Evolutionary conservation across 768 basidiomycete species (phyloP).

Genomic region (Leccinum truebloodii): DNA sequence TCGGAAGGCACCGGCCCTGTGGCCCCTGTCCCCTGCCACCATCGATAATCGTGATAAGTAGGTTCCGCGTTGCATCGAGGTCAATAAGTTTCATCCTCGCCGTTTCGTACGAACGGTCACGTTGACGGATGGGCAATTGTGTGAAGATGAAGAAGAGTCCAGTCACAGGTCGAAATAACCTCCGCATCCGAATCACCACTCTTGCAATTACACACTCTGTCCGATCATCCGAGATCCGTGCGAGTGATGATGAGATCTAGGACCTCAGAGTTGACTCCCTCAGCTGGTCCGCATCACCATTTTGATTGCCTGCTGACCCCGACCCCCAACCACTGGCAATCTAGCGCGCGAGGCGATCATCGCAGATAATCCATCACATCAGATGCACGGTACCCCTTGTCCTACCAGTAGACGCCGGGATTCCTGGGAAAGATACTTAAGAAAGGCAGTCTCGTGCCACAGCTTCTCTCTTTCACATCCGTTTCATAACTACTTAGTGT

Average conservation of each 20-base stretch:
- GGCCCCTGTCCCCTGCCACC: not conserved
- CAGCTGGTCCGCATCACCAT: not conserved
- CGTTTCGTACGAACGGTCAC: not conserved
- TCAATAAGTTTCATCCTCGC: not conserved
- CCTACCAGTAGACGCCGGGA: conserved; percentile 5
- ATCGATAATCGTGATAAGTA: not conserved
- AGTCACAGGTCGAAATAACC: not conserved
- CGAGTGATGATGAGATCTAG: not conserved
- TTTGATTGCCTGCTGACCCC: not conserved
- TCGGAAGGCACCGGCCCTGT: not conserved
- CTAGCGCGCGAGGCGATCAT: not conserved
- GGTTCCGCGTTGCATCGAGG: not conserved
- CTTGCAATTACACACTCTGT: too few species aligned
- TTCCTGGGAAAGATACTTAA: conserved; percentile 4
- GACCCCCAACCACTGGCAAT: not conserved
- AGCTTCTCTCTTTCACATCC: not conserved
- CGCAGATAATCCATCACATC: not conserved
- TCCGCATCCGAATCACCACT: not conserved
- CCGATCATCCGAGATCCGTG: not conserved
- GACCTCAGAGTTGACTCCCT: not conserved
- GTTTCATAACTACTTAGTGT: not conserved
- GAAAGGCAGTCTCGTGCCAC: not conserved
- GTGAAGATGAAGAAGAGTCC: not conserved
- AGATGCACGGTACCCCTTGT: not conserved
- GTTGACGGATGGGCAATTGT: not conserved